Conservation (phyloP, 1,284 basidiomycete genomes). For the Rhizopogon hawkerae region DNA sequence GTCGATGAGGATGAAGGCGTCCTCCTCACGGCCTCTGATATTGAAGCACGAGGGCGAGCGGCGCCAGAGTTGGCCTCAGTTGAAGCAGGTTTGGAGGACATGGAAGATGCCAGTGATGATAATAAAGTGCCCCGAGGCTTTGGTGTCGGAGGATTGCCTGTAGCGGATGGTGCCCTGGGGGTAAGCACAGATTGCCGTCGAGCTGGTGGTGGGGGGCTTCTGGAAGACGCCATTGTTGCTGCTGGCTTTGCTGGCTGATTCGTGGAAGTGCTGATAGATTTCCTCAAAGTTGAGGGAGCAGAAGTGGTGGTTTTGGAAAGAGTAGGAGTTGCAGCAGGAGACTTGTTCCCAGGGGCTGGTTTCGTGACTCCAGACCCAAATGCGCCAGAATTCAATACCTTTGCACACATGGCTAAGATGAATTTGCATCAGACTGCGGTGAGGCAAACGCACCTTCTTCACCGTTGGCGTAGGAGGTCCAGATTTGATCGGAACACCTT, state of each 20-base stretch:
- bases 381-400: conserved; percentile 63
- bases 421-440: conserved; percentile 15
- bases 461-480: conserved; percentile 45
- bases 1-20: conserved; percentile 32
- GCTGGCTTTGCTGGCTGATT: conserved; percentile 32
- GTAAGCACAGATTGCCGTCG: conserved; percentile 43
- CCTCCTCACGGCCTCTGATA: conserved; percentile 48
- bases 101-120: conserved; percentile 29
- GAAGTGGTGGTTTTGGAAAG: conserved; percentile 28
- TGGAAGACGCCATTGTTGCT: conserved; percentile 33
- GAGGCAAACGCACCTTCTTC: conserved; percentile 49
- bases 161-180: conserved; percentile 27
- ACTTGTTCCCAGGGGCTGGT: conserved; percentile 37
- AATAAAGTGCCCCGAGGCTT: conserved; percentile 28
- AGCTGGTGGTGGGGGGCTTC: conserved; percentile 27
- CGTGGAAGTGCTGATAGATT: conserved; percentile 37
- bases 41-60: conserved; percentile 42
- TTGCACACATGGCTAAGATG: conserved; percentile 23
- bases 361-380: conserved; percentile 55
- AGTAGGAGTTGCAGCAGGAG: conserved; percentile 28
- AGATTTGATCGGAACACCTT: conserved; percentile 16
- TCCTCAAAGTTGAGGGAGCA: conserved; percentile 39
- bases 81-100: conserved; percentile 28
- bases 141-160: conserved; percentile 18
- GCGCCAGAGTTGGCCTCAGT: conserved; percentile 31